Percentiles rank a stretch among this genome's conserved stretches.
phyloP scores from a whole-genome alignment of 805 yeast genomes.

The Maudiozyma barnettii region DNA sequence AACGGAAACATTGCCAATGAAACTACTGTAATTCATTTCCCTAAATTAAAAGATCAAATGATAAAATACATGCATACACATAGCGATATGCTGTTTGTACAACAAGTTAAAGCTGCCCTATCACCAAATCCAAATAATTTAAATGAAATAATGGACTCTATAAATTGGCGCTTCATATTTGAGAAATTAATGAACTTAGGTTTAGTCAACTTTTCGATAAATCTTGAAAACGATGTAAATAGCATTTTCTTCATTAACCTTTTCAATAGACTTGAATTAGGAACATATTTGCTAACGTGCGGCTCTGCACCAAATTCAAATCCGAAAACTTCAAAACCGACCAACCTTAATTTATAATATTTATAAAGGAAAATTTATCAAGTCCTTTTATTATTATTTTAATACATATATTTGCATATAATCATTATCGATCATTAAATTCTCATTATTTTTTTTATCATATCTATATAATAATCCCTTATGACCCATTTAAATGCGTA shows the following conservation, averaged over 20 bases:
- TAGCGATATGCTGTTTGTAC: neutral
- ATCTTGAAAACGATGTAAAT: neutral
- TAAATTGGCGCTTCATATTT: neutral
- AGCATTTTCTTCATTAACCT: neutral
- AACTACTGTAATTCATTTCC: neutral
- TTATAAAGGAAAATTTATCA: no score
- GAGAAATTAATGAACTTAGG: neutral
- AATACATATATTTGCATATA: no score
- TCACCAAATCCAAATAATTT: neutral
- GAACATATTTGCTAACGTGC: neutral
- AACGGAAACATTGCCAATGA: neutral
- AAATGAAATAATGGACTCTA: neutral
- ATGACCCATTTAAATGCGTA: neutral
- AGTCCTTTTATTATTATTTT: no score
- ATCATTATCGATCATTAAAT: neutral
- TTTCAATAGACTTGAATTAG: neutral
- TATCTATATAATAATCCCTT: neutral
- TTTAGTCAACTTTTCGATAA: neutral
- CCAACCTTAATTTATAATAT: neutral
- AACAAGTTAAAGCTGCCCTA: neutral
- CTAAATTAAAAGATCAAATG: neutral
- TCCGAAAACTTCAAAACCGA: neutral
- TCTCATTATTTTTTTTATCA: neutral
- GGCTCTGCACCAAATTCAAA: neutral
- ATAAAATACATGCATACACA: neutral